These are phyloP conservation scores for Pezicula carpinea DNA, from an alignment of 2,329 filamentous ascomycete species.

Conservation along the genomic window DNA sequence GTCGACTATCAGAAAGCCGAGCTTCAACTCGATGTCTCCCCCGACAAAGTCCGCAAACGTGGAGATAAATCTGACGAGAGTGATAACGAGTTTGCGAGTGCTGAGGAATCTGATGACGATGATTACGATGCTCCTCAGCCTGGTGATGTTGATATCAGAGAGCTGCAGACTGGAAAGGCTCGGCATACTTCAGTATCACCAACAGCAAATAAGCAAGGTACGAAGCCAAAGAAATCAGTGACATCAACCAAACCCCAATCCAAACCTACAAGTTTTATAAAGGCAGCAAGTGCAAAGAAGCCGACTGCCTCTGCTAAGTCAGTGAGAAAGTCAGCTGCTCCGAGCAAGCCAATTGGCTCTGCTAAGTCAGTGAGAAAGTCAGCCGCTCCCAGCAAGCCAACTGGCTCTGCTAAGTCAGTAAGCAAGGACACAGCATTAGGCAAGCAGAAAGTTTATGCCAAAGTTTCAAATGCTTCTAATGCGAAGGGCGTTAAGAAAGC, in stretches of 20 bases:
- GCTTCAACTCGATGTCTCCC: slow-evolving; percentile 13
- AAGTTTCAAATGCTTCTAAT: not conserved
- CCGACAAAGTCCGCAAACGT: slow-evolving; percentile 8
- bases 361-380: not conserved
- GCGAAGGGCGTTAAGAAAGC: too few species aligned
- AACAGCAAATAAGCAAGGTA: slow-evolving; percentile 10
- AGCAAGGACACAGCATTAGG: not conserved
- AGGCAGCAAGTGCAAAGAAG: not conserved
- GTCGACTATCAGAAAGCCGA: slow-evolving; percentile 17
- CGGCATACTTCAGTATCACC: not conserved
- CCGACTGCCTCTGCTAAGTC: not conserved
- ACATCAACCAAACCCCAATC: not conserved
- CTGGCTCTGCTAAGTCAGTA: not conserved
- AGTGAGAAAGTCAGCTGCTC: not conserved
- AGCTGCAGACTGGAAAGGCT: slow-evolving; percentile 5
- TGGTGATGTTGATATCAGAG: slow-evolving; percentile 13
- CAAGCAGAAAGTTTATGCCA: not conserved
- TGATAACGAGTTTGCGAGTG: slow-evolving; percentile 29
- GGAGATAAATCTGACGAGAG: slow-evolving; percentile 12
- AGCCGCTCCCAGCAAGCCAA: not conserved
- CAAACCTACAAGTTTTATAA: not conserved
- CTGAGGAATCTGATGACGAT: slow-evolving; percentile 22
- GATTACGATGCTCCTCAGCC: slow-evolving; percentile 21
- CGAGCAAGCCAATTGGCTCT: not conserved
- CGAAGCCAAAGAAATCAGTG: not conserved